A percentile compares a stretch with the other conserved stretches of the same genome.
phyloP scores from a whole-genome alignment of 805 yeast species.

The Schwanniomyces polymorphus region DNA sequence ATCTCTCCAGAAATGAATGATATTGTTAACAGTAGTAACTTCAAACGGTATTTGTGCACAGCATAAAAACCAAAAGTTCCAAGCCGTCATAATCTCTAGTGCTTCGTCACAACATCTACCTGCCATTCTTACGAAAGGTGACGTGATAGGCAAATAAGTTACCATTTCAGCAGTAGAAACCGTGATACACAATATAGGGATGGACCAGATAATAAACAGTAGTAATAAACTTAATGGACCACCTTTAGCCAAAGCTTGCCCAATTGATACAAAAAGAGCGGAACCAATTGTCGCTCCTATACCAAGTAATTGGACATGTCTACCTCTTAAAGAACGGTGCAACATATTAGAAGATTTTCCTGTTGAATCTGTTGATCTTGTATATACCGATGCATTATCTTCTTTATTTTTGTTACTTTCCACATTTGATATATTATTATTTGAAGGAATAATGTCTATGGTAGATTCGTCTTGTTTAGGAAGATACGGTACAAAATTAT shows the following conservation, averaged over 20 bases:
- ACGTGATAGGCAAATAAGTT: conserved; percentile 69
- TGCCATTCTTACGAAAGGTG: conserved; percentile 75
- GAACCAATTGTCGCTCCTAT: conserved; percentile 85
- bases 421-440: not conserved
- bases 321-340: conserved; percentile 51
- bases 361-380: conserved; percentile 13
- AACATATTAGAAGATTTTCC: conserved; percentile 12
- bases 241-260: conserved; percentile 59
- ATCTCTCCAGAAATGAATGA: conserved; percentile 78
- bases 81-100: conserved; percentile 71
- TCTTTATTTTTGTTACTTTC: not conserved
- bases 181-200: conserved; percentile 67
- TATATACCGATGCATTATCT: conserved; percentile 13
- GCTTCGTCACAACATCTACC: conserved; percentile 78
- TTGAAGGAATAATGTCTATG: not conserved
- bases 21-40: conserved; percentile 75
- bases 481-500: conserved; percentile 13
- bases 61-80: conserved; percentile 77
- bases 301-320: conserved; percentile 79
- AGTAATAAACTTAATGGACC: conserved; percentile 72
- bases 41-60: conserved; percentile 82
- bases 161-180: conserved; percentile 78
- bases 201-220: conserved; percentile 66
- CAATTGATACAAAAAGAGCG: conserved; percentile 73
- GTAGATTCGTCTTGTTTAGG: conserved; percentile 4